Evolutionary conservation across 2,329 filamentous ascomycete species (phyloP).

Genomic region (Penicillium italicum): DNA sequence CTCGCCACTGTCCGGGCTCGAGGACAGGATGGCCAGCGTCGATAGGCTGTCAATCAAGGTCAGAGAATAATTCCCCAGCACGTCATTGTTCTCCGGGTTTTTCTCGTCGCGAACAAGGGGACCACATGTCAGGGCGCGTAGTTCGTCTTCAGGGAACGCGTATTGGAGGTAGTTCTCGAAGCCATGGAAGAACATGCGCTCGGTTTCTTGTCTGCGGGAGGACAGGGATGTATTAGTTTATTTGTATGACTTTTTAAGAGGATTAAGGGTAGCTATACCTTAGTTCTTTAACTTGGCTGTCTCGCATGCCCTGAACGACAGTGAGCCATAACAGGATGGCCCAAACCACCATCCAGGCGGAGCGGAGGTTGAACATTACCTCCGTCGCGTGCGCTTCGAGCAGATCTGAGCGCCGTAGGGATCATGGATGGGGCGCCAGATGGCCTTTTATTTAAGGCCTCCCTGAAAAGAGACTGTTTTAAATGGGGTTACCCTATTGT

Average conservation of each 20-base stretch:
- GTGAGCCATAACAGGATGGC: constrained; percentile 37
- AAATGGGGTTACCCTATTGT: background rate
- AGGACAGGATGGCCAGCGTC: constrained; percentile 87
- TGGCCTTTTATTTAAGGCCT: background rate
- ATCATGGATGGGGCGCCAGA: constrained; percentile 24
- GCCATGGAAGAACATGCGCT: constrained; percentile 91
- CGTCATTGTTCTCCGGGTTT: constrained; percentile 88
- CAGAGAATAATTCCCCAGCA: constrained; percentile 92
- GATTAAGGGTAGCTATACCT: constrained; percentile 22
- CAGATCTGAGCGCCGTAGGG: constrained; percentile 17
- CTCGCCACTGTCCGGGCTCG: constrained; percentile 51
- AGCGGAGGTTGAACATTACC: constrained; percentile 35
- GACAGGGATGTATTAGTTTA: background rate
- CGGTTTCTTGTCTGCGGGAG: constrained; percentile 42
- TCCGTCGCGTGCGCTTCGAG: constrained; percentile 42
- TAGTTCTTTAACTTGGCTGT: constrained; percentile 34
- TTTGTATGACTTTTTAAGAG: background rate
- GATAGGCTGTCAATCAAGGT: constrained; percentile 94
- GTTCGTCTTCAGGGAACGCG: constrained; percentile 93
- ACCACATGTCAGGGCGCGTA: constrained; percentile 79
- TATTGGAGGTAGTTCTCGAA: constrained; percentile 91
- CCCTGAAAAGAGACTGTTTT: background rate
- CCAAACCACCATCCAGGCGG: constrained; percentile 34
- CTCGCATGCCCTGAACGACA: constrained; percentile 35
- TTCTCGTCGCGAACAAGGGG: constrained; percentile 79